Evolutionary conservation across 139 green algal genomes (phyloP), one percentile per base, ranked within the genome.

Genomic region (Zygnema cylindricum): DNA sequence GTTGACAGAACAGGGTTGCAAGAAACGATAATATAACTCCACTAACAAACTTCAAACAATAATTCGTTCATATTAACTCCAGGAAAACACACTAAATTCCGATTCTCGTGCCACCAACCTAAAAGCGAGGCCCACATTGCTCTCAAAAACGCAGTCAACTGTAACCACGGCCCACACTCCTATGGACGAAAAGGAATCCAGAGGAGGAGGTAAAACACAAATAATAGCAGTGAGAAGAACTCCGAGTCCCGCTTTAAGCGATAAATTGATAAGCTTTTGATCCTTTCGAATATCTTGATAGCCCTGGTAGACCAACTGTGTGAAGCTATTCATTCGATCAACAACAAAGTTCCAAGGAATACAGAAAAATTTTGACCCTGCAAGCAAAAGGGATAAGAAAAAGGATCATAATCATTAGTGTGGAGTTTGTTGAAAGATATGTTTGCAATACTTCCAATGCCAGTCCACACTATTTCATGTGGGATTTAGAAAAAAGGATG

Each of bases 141-240:
- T 89, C 36, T 91, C 86, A 35, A 84, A 88, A 7, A 89, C 81
- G 1, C 81, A 49, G 54, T 89, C 86, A 0, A 89, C 79, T 3
- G 86, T 91, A 23, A 89, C 49, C 0, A 91, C 81, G 2, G 86
- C 86, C 86, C 86, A 91, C 11, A 88, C 38, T 1, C 79, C 86
- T 1, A 88, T 90, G n/a, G n/a, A 43, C 0, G 33, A 38, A 0
- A 90, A 33, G 33, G 43, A 43, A n/a, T 89, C 43, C 7, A 77
- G 32, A 3, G 42, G 77, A 22, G 40, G 40, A 16, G 81, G 54
- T 1, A 77, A 21, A 1, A 90, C 85, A 21, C 77, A 86, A 35
- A 90, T 43, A 32, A 32, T n/a, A 30, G 85, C 30, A 35, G 41
- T 39, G n/a, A 90, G 79, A 0, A 71, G n/a, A 11, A 69, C 77